Base-by-base conservation (phyloP, 306 rosid species). In the Malus sieversii region DNA sequence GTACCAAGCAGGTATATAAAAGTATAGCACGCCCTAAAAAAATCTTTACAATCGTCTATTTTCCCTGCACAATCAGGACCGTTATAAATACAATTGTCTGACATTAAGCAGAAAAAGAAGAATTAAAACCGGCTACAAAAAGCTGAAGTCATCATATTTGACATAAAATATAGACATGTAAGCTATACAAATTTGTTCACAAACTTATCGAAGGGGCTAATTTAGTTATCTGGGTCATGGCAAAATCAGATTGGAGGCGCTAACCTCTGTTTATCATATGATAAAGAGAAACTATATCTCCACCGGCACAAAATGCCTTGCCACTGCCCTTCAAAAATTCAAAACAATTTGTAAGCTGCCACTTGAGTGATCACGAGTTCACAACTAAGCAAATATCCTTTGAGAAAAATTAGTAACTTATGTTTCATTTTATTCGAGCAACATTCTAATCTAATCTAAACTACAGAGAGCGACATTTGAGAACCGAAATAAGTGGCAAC, bases 281-380 rank as follows among this genome's bases (percentile, higher is more conserved):
- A 83, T 87, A 87, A 40, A 95, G 79, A 1, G 97, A 70, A 74
- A 89, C 96, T 72, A 95, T 61, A 84, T 95, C 97, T 72, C 98
- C 97, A n/a, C 98, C 98, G 58, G 97, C 96, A 74, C 90, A 85
- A 75, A 92, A 95, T 40, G 96, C 97, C 84, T 89, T 86, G 79
- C 90, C 97, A 81, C 90, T 86, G 69, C 98, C 97, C 98, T 94
- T 85, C 40, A 84, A 35, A 73, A 52, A 78, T 27, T 20, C 25
- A 77, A 72, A 75, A 51, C 40, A 61, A 0, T 42, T 33, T 38
- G 55, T 78, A 71, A 88, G 78, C 63, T 61, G 38, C 62, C 51
- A 53, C 32, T 66, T 27, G 74, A 22, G 25, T 16, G 13, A 38
- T 48, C 44, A 6, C n/a, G 60, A n/a, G 19, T 15, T 48, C 44